Percentiles rank a stretch among this genome's conserved stretches.
phyloP scores from a whole-genome alignment of 140 eudicot genomes.

The Stevia rebaudiana region DNA sequence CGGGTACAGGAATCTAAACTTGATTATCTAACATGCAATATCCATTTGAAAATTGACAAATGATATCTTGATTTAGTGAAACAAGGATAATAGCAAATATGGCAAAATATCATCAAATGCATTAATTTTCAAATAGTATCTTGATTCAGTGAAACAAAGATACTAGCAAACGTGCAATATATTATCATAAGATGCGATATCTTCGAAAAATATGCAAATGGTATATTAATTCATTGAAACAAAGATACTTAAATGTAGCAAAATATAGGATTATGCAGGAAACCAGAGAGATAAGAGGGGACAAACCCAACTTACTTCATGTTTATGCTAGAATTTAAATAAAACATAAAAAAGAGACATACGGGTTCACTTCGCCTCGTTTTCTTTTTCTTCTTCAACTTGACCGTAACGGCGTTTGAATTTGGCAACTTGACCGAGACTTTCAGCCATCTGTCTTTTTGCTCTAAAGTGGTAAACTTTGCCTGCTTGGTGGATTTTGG shows the following conservation, averaged over 20 bases:
- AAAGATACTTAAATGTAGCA: background rate
- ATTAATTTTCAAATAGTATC: no score
- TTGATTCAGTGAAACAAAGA: background rate
- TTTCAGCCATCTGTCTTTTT: conserved; percentile 79
- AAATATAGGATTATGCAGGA: background rate
- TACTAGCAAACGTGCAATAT: background rate
- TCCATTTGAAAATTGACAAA: background rate
- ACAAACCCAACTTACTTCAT: conserved; percentile 15
- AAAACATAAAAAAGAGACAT: conserved; percentile 2
- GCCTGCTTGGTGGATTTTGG: conserved; percentile 69
- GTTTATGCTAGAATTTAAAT: background rate
- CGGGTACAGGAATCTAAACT: background rate
- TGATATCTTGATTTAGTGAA: background rate
- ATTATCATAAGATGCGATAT: conserved; percentile 1
- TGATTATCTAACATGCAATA: background rate
- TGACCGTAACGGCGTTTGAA: conserved; percentile 77
- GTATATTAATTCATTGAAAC: background rate
- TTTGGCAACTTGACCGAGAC: conserved; percentile 79
- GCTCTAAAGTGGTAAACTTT: conserved; percentile 92
- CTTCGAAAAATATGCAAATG: background rate
- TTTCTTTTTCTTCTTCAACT: conserved; percentile 52
- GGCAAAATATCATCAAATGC: background rate
- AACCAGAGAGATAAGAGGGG: background rate
- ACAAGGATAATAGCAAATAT: background rate
- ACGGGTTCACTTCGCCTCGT: conserved; percentile 32